Base-by-base conservation (phyloP, 139 green algal species). In the Chlamydomonas sp. region DNA sequence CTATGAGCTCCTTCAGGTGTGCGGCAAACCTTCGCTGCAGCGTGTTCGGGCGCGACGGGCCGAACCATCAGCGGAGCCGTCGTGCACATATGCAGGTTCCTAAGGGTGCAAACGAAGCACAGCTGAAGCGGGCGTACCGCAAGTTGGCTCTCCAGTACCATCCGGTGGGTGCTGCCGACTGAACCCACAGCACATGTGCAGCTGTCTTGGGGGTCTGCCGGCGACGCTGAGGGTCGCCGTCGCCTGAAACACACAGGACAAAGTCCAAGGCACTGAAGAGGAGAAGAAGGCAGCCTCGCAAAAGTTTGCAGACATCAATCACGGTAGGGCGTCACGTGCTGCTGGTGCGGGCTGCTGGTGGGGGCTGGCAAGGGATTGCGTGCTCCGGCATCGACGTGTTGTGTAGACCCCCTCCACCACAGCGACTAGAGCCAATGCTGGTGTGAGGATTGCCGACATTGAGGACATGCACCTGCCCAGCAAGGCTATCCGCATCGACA, bases 111-210 rank as follows among this genome's bases (percentile, higher is more conserved):
- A 92, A 80, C 7, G 97, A 99, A 0, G 92, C 92, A 2, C 94
- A 97, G 83, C 98, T 99, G 74, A 99, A 99, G 89, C 92, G 97
- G 5, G 94, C 96, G 0, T 99, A 99, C 81, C 91, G 97, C 20
- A 99, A 99, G 89, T 91, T 99, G 1, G 98, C 98, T 18, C 90
- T 99, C 10, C 95, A 99, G 89, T 98, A 98, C 89, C 98, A 99
- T 84, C 98, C 98, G 78, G 94, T 96, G 72, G 79, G 92, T 80
- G 1, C 75, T 59, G 18, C 12, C 15, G 68, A 15, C 68, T 74
- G 68, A 15, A 31, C 14, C 20, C 10, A 15, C 67, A 5, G 5
- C 31, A 78, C n/a, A 31, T 78, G 73, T 3, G 5, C 31, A 78
- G 20, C 5, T 4, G 9, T 49, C 31, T 49, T 49, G 31, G 31